Evolutionary conservation across 768 basidiomycete species (phyloP).

Genomic region (Antrodiella citrinella): DNA sequence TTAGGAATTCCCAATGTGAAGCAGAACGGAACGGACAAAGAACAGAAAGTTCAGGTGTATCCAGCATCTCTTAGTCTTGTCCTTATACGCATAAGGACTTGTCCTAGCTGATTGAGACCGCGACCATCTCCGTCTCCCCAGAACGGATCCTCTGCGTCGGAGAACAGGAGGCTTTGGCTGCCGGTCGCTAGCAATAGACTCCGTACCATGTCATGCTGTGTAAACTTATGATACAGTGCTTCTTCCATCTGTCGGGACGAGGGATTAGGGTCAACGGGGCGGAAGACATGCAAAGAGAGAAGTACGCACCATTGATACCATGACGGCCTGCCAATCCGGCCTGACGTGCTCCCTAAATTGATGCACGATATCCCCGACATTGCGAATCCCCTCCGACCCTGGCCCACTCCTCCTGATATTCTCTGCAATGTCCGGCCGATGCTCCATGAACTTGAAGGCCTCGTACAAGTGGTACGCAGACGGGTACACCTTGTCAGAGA

Average conservation of each 20-base stretch:
- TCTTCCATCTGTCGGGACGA: constrained; percentile 49
- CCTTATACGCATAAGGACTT: constrained; percentile 47
- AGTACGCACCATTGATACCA: constrained; percentile 40
- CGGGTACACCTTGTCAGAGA: constrained; percentile 48
- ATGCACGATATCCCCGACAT: constrained; percentile 29
- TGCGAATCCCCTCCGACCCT: constrained; percentile 17
- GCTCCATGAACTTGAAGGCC: constrained; percentile 57
- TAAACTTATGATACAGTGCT: constrained; percentile 60
- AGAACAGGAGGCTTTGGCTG: constrained; percentile 38
- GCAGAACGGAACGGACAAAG: not conserved
- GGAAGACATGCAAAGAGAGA: not conserved
- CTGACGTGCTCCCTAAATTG: constrained; percentile 27
- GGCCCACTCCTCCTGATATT: constrained; percentile 38
- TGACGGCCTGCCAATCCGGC: constrained; percentile 49
- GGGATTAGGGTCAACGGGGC: not conserved
- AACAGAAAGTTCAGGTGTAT: not conserved
- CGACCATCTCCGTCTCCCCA: constrained; percentile 57
- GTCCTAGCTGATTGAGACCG: constrained; percentile 60
- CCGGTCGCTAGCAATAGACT: constrained; percentile 47
- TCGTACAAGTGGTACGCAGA: constrained; percentile 72
- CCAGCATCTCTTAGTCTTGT: constrained; percentile 31
- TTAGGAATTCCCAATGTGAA: not conserved
- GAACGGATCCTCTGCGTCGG: constrained; percentile 46
- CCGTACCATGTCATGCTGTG: constrained; percentile 57
- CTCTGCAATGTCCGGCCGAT: constrained; percentile 45